phyloP scores from a whole-genome alignment of 129 eudicot species.

The Silybum marianum region DNA sequence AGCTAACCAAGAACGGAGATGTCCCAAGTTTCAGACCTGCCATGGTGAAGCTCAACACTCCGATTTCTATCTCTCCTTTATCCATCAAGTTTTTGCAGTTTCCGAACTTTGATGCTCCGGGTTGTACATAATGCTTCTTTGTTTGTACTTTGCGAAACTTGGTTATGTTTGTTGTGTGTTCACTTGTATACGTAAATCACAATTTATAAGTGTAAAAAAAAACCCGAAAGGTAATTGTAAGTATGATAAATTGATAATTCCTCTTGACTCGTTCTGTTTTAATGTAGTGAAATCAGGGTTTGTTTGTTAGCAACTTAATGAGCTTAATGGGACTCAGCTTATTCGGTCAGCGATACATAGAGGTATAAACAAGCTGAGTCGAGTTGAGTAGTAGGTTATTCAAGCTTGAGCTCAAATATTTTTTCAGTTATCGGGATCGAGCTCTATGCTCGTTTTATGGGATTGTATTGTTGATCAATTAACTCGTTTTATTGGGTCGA shows the following conservation, averaged over 20 bases:
- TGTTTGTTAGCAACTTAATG: too few relatives aligned
- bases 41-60: slow-evolving; percentile 41
- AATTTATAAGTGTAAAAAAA: background rate
- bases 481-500: too few relatives aligned
- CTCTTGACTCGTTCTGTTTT: background rate
- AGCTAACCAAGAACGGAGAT: slow-evolving; percentile 50
- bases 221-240: background rate
- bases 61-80: slow-evolving; percentile 53
- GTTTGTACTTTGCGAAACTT: slow-evolving; percentile 12
- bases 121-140: slow-evolving; percentile 43
- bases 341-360: too few relatives aligned
- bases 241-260: background rate
- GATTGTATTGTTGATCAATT: too few relatives aligned
- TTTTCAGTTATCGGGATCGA: too few relatives aligned
- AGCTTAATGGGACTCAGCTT: too few relatives aligned
- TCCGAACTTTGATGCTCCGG: slow-evolving; percentile 75
- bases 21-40: slow-evolving; percentile 57
- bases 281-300: too few relatives aligned
- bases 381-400: too few relatives aligned
- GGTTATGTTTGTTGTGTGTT: slow-evolving; percentile 7
- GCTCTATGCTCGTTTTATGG: too few relatives aligned
- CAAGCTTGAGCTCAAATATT: too few relatives aligned
- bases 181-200: slow-evolving; percentile 7
- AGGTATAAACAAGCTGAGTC: too few relatives aligned
- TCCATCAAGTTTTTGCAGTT: slow-evolving; percentile 82